Evolutionary conservation across 2,329 filamentous ascomycete species (phyloP).

Genomic region (Rhinocladiella similis): DNA sequence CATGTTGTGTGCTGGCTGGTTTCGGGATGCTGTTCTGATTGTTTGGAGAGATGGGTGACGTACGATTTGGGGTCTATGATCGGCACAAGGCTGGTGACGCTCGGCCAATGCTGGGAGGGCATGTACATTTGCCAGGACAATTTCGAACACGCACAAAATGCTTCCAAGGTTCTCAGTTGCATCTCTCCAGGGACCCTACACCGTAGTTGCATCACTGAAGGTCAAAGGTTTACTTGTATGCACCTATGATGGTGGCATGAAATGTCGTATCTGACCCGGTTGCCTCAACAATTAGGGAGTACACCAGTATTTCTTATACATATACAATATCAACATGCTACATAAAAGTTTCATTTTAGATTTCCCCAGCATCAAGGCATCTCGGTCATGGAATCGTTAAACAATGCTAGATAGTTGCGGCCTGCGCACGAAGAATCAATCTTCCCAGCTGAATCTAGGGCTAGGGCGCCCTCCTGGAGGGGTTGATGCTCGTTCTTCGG

Average conservation of each 20-base stretch:
- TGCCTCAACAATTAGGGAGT: no score
- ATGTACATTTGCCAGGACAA: no score
- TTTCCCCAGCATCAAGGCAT: conserved; percentile 9
- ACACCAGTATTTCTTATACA: background rate
- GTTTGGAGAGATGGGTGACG: background rate
- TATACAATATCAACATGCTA: background rate
- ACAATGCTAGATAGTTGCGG: background rate
- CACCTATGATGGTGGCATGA: no score
- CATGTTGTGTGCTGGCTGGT: background rate
- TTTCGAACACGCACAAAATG: background rate
- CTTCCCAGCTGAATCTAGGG: conserved; percentile 27
- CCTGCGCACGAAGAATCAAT: conserved; percentile 7
- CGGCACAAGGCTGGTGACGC: no score
- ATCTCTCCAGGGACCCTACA: no score
- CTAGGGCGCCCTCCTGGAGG: background rate
- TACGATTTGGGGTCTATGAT: background rate
- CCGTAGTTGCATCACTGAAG: no score
- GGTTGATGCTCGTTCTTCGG: conserved; percentile 14
- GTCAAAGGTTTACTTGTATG: no score
- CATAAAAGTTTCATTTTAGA: background rate
- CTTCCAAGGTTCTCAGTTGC: no score
- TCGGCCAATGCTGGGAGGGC: no score
- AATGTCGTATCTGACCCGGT: no score
- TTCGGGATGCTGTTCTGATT: background rate
- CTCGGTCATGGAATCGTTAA: conserved; percentile 6